phyloP scores from a whole-genome alignment of 306 rosid genomes.

The Herpetospermum pedunculosum region DNA sequence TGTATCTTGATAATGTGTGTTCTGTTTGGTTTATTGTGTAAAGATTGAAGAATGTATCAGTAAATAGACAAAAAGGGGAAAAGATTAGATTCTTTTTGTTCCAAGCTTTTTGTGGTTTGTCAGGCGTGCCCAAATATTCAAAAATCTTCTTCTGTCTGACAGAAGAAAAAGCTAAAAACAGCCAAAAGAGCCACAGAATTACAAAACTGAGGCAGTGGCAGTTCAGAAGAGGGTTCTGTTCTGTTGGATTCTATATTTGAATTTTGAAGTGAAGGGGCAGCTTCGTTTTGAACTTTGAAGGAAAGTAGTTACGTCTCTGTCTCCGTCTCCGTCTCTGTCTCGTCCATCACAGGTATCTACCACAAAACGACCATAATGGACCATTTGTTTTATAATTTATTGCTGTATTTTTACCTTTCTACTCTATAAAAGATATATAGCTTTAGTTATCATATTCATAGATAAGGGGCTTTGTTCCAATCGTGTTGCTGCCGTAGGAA shows the following conservation, averaged over 20 bases:
- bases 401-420: not conserved
- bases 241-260: not conserved
- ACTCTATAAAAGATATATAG: not conserved
- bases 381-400: not conserved
- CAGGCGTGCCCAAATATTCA: not conserved
- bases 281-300: not conserved
- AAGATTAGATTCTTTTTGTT: not conserved
- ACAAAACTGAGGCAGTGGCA: not conserved
- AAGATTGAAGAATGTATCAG: not conserved
- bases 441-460: not conserved
- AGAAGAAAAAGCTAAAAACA: not conserved
- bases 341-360: not conserved
- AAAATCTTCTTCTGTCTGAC: not conserved
- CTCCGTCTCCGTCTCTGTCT: not conserved
- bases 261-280: not conserved
- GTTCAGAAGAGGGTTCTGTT: not conserved
- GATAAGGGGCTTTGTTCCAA: not conserved
- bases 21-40: conserved; percentile 7
- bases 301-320: not conserved
- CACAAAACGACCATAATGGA: not conserved
- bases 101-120: not conserved
- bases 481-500: not conserved
- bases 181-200: not conserved
- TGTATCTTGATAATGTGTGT: not conserved
- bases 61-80: conserved; percentile 2